Conservation (phyloP, 257 asterid species). For the Fraxinus excelsior region DNA sequence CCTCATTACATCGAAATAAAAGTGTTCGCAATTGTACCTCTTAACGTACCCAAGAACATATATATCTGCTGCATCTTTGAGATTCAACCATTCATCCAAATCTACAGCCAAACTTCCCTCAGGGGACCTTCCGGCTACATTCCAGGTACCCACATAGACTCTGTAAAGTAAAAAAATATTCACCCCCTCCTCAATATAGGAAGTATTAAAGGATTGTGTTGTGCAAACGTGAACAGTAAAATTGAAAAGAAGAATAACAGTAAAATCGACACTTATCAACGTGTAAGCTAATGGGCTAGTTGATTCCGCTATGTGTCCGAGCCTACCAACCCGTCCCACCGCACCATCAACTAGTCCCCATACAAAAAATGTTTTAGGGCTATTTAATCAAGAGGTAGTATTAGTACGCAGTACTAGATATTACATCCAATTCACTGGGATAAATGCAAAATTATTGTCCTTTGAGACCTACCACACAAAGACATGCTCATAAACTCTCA, state of each 20-base stretch:
- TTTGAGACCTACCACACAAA: neutral
- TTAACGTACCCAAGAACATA: slow-evolving; percentile 82
- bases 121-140: slow-evolving; percentile 92
- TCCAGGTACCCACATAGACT: slow-evolving; percentile 93
- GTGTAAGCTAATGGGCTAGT: no score
- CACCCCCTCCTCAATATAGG: neutral
- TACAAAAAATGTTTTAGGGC: no score
- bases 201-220: neutral
- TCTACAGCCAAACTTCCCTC: slow-evolving; percentile 79
- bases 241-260: no score
- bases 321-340: no score
- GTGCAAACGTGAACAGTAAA: no score
- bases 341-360: no score
- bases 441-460: neutral
- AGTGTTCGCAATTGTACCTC: neutral
- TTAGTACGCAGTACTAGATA: no score
- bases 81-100: slow-evolving; percentile 86
- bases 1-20: neutral
- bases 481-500: slow-evolving; percentile 24
- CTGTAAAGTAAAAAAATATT: slow-evolving; percentile 38
- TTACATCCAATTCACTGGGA: neutral
- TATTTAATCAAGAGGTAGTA: no score
- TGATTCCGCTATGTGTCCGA: no score
- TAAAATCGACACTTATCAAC: no score
- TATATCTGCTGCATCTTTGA: slow-evolving; percentile 75